Evolutionary conservation across 129 eudicot genomes (phyloP).

Genomic region (Flaveria ramosissima): DNA sequence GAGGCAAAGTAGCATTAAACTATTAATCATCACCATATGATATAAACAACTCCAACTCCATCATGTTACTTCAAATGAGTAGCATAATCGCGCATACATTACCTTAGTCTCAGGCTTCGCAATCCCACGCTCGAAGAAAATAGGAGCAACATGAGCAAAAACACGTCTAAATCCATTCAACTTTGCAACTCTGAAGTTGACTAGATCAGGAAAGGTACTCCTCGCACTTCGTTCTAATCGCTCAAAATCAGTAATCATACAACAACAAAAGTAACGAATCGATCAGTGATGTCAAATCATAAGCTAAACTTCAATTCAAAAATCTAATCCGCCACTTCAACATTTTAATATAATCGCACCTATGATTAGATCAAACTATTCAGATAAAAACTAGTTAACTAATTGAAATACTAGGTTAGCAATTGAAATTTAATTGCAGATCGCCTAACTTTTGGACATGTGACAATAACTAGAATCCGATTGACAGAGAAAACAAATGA

Average conservation of each 20-base stretch:
- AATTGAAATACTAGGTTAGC: background rate
- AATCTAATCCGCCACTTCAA: background rate
- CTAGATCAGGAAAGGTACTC: constrained; percentile 87
- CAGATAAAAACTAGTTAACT: background rate
- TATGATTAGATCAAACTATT: background rate
- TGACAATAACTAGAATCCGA: background rate
- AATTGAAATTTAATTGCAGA: background rate
- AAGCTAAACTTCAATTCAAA: background rate
- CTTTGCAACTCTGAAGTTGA: constrained; percentile 77
- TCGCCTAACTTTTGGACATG: background rate
- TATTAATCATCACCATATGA: constrained; percentile 6
- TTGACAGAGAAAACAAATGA: background rate
- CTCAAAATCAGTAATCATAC: constrained; percentile 24
- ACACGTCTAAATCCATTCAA: constrained; percentile 84
- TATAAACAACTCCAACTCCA: background rate
- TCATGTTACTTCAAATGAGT: background rate
- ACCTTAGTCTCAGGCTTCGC: constrained; percentile 95
- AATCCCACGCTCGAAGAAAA: constrained; percentile 91
- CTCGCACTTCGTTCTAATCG: constrained; percentile 81
- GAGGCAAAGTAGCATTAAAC: constrained; percentile 2
- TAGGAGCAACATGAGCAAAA: constrained; percentile 90
- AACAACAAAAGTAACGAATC: constrained; percentile 1
- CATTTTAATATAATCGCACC: background rate
- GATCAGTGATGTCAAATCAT: background rate
- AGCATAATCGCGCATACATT: background rate